Percentiles rank a stretch among this genome's conserved stretches.
Evolutionary conservation across 495 filamentous ascomycete species (phyloP).

Genomic region (Rhizodiscina lignyota): DNA sequence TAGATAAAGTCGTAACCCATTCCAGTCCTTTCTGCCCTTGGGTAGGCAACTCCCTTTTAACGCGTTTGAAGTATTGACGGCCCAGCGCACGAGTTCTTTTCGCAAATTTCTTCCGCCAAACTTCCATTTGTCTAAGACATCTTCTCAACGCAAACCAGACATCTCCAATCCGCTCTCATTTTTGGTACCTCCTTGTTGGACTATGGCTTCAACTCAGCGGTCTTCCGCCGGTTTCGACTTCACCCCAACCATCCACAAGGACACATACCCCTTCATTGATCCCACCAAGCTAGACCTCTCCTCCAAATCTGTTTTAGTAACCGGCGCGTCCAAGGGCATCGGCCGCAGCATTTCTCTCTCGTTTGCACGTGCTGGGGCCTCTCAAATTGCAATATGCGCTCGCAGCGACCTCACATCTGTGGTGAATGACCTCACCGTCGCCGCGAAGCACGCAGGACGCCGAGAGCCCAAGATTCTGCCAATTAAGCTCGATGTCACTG

Average conservation of each 20-base stretch:
- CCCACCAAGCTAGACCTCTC: constrained; percentile 4
- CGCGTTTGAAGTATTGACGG: too few species aligned
- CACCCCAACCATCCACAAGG: constrained; percentile 9
- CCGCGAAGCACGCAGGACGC: not conserved
- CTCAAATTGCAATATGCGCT: not conserved
- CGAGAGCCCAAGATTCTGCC: not conserved
- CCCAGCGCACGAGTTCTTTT: too few species aligned
- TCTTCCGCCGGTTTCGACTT: constrained; percentile 9
- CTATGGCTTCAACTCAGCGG: too few species aligned
- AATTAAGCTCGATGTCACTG: not conserved
- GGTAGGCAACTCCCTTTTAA: too few species aligned
- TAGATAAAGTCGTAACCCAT: too few species aligned
- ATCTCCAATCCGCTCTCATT: too few species aligned
- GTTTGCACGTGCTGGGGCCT: not conserved
- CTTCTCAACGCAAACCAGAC: too few species aligned
- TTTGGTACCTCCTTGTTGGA: too few species aligned
- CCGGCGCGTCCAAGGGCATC: constrained; percentile 1
- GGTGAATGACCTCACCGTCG: not conserved
- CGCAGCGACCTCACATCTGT: not conserved
- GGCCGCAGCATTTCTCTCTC: not conserved
- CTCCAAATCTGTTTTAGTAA: not conserved
- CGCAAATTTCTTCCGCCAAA: too few species aligned
- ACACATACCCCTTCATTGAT: constrained; percentile 4
- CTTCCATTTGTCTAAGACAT: too few species aligned
- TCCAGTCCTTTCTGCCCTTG: too few species aligned